Base-by-base conservation (phyloP, 257 asterid species). In the Orobanche coerulescens region DNA sequence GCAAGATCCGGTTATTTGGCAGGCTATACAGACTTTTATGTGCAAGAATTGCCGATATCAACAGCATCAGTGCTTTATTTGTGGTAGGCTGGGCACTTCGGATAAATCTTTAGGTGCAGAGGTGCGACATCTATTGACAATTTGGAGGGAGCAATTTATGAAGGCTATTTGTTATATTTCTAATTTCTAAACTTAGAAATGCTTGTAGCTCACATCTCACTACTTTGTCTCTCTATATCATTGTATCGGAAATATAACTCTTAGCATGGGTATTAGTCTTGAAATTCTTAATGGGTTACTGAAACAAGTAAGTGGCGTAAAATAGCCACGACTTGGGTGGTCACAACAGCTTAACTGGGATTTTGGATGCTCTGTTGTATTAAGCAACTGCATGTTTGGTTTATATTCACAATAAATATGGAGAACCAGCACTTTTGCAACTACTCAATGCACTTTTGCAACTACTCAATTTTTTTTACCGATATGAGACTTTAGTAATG, bases 21-120 rank as follows among this genome's bases (percentile, higher is more conserved):
- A 81, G 95, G 85, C 87, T 50, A 81, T 78, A 50, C 82, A 44
- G 62, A 66, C 73, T 68, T 84, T 86, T 49, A 49, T 78, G 59
- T 86, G 95, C 83, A 64, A 68, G 65, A 86, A 86, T 62, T 86
- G 95, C 72, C 72, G 71, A 70, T 67, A 81, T 72, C 82, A 82
- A 64, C 71, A 6, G 48, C 95, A 86, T 68, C 93, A 83, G 57
- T 84, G 95, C 75, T 84, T 71, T 65, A 75, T 71, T 62, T 86
- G 93, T 76, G 90, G 95, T 61, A 62, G 28, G 69, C 69, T 84
- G 75, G 93, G 95, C 15, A 75, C 70, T 73, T 86, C 95, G 30
- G 81, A 86, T 67, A 80, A 58, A 78, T 74, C 77, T 67, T 73
- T 68, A 55, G 83, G 80, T 31, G 75, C 87, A 9, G 79, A 84